phyloP scores from a whole-genome alignment of 2,329 filamentous ascomycete species.

The Stagonosporopsis vannaccii region DNA sequence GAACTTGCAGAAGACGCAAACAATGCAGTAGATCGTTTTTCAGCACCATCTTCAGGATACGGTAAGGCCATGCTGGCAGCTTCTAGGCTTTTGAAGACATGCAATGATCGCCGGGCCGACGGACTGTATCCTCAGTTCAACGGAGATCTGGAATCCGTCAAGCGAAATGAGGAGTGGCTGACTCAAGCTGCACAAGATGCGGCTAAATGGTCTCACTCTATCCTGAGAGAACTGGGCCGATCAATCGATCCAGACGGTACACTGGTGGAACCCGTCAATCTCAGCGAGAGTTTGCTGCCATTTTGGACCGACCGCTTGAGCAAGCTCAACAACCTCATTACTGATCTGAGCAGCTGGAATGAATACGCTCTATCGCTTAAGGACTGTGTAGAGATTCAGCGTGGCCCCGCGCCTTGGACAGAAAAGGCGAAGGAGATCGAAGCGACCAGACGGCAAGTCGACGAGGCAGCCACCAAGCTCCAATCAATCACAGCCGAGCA shows the following conservation, averaged over 20 bases:
- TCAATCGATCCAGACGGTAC: conserved; percentile 16
- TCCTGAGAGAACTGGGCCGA: conserved; percentile 7
- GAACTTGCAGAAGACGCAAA: conserved; percentile 11
- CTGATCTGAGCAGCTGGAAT: conserved; percentile 66
- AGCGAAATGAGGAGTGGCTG: conserved; percentile 30
- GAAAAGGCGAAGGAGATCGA: conserved; percentile 82
- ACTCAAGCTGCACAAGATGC: conserved; percentile 23
- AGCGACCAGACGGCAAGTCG: conserved; percentile 78
- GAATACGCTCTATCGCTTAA: conserved; percentile 60
- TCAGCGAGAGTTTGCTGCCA: conserved; percentile 8
- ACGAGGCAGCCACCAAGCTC: conserved; percentile 86
- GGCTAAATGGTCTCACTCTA: conserved; percentile 13
- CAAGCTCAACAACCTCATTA: conserved; percentile 14
- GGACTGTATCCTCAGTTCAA: conserved; percentile 39
- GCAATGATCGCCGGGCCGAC: conserved; percentile 33
- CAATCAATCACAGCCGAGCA: conserved; percentile 80
- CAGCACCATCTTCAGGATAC: conserved; percentile 22
- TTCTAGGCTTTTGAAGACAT: conserved; percentile 30
- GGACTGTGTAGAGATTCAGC: conserved; percentile 67
- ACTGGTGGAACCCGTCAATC: conserved; percentile 7
- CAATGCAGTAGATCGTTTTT: conserved; percentile 52
- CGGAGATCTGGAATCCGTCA: conserved; percentile 28
- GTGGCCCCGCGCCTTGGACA: conserved; percentile 79
- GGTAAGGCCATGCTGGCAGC: conserved; percentile 29
- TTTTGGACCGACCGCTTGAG: conserved; percentile 16